Base-by-base conservation (phyloP, 2,329 filamentous ascomycete genomes). In the Paecilomyces variotii region DNA sequence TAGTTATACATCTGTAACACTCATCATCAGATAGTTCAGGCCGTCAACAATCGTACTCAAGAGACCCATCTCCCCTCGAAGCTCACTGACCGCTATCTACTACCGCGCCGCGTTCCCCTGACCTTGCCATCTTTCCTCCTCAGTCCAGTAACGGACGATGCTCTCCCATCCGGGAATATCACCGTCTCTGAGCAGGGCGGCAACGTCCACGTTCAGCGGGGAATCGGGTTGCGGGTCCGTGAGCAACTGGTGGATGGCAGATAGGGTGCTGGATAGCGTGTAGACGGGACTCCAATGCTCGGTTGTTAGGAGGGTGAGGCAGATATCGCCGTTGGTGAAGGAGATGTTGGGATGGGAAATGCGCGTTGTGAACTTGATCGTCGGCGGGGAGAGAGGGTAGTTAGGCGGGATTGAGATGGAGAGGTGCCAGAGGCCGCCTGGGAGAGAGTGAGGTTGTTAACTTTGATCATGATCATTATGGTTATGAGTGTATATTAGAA, bases 201-300 rank as follows among this genome's bases (percentile, higher is more conserved):
- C 77, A 5, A 80, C 70, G 66, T 80, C 78, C 9, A 79, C 74
- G 63, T 80, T 80, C 53, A 80, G 63, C 54, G 78, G 78, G 57
- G 75, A 78, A 51, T 80, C 78, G 10, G 77, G 71, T 14, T 72
- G 68, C 27, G 78, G 78, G 57, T 78, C 73, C 9, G 69, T 76
- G 55, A 80, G 67, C 58, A 80, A 65, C 67, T 78, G 74, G 57
- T 80, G 78, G 27, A 80, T 74, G 3, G 78, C 77, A 7, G 73
- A 73, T 56, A 80, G 66, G 2, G 75, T 78, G n/a, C 68, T 70
- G 12, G 71, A 74, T 3, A 97, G 82, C 49, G 87, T 92, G 74
- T 96, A 94, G 19, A 90, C 86, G 0, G 92, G 90, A 60, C 89
- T 88, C 93, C 93, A 97, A 19, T 87, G 82, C 69, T 79, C 76